Percentiles rank a stretch among this genome's conserved stretches.
Evolutionary conservation across 495 filamentous ascomycete genomes (phyloP).

Genomic region (Hyaloscypha finlandica): DNA sequence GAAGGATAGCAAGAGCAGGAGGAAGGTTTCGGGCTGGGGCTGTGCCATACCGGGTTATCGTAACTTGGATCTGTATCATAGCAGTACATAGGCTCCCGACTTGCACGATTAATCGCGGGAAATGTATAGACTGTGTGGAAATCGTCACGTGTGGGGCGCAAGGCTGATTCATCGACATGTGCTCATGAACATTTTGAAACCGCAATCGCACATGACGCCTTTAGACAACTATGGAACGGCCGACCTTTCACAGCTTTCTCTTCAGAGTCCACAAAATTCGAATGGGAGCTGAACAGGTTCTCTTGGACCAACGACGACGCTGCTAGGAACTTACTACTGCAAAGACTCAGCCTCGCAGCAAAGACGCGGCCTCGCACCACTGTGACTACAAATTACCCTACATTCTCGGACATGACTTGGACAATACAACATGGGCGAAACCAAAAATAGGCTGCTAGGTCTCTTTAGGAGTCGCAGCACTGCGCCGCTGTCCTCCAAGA

Average conservation of each 20-base stretch:
- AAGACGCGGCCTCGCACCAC: constrained; percentile 70
- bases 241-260: not conserved
- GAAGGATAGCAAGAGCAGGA: not conserved
- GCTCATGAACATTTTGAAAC: not conserved
- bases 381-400: constrained; percentile 54
- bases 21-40: not conserved
- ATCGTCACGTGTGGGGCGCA: not conserved
- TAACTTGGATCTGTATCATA: not conserved
- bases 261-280: not conserved
- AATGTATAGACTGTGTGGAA: not conserved
- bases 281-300: not conserved
- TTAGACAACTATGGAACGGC: not conserved
- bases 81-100: not conserved
- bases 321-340: not conserved
- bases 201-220: not conserved
- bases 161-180: not conserved
- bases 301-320: not conserved
- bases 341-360: constrained; percentile 15
- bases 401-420: not conserved
- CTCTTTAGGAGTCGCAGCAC: constrained; percentile 28
- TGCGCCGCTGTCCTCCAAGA: not conserved
- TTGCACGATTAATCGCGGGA: not conserved
- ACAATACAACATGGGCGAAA: constrained; percentile 29
- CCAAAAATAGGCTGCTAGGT: constrained; percentile 29
- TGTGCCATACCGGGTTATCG: not conserved